Percentiles rank a stretch among this genome's conserved stretches.
phyloP scores from a whole-genome alignment of 331 rosid species.

The Acacia pycnantha region DNA sequence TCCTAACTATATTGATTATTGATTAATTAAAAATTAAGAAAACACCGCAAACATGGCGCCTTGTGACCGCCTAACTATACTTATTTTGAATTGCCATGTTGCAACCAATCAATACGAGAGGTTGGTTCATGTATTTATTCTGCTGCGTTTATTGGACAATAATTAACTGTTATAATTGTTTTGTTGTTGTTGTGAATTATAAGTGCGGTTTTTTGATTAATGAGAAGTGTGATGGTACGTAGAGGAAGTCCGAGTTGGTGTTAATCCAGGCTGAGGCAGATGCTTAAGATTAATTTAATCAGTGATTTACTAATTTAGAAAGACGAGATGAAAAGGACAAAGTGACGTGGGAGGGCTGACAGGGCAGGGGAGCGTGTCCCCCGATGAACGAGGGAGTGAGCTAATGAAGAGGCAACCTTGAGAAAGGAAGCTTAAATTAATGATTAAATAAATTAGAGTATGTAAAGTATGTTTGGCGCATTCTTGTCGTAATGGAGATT shows the following conservation, averaged over 20 bases:
- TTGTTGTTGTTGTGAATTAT: no score
- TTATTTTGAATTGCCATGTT: slow-evolving; percentile 12
- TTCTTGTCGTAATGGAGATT: not conserved
- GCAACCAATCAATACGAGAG: not conserved
- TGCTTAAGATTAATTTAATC: not conserved
- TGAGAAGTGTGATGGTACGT: no score
- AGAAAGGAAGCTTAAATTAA: not conserved
- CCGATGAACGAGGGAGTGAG: not conserved
- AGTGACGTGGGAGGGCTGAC: not conserved
- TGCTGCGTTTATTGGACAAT: not conserved
- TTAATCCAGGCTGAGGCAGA: not conserved
- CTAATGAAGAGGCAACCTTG: not conserved
- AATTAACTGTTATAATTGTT: no score
- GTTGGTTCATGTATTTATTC: not conserved
- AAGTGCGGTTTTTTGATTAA: no score
- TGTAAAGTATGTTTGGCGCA: not conserved
- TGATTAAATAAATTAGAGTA: not conserved
- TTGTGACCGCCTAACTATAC: slow-evolving; percentile 33
- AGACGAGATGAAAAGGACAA: not conserved
- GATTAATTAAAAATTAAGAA: not conserved
- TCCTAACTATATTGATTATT: not conserved
- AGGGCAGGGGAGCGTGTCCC: not conserved
- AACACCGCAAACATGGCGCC: slow-evolving; percentile 7
- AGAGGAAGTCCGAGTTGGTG: not conserved
- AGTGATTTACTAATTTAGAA: not conserved